phyloP scores from a whole-genome alignment of 2,329 filamentous ascomycete genomes.

The Pleoardoris graminearum region DNA sequence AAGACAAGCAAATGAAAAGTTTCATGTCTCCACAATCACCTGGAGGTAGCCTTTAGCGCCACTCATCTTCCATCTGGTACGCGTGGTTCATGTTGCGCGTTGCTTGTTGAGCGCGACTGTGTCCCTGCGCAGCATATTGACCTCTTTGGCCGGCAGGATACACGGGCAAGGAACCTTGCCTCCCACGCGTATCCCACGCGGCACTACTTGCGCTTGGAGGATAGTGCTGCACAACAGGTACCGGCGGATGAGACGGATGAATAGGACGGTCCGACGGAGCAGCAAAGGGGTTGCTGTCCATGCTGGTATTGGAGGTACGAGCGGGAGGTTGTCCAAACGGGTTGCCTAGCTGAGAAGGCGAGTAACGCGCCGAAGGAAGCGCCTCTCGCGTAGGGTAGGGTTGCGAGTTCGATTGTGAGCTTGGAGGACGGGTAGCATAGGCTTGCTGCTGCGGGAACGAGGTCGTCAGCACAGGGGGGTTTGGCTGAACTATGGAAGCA shows the following conservation, averaged over 20 bases:
- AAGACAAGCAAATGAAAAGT: not conserved
- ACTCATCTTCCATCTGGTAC: slow-evolving; percentile 4
- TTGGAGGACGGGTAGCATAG: slow-evolving; percentile 21
- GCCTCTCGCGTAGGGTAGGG: slow-evolving; percentile 21
- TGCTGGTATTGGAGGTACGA: slow-evolving; percentile 12
- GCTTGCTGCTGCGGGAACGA: slow-evolving; percentile 14
- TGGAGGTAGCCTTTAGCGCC: not conserved
- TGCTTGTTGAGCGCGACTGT: slow-evolving; percentile 22
- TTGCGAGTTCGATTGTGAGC: slow-evolving; percentile 20
- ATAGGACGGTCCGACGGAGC: slow-evolving; percentile 15
- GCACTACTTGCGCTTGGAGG: slow-evolving; percentile 12
- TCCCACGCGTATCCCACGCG: slow-evolving; percentile 31
- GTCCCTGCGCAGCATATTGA: slow-evolving; percentile 12
- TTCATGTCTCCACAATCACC: not conserved
- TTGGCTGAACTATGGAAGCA: slow-evolving; percentile 28
- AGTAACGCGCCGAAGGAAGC: slow-evolving; percentile 26
- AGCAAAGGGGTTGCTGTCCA: slow-evolving; percentile 25
- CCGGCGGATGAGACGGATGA: slow-evolving; percentile 13
- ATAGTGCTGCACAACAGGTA: slow-evolving; percentile 20
- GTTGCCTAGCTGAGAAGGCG: slow-evolving; percentile 23
- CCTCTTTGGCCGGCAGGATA: slow-evolving; percentile 9
- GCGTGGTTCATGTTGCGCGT: slow-evolving; percentile 16
- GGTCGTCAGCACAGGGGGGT: slow-evolving; percentile 20
- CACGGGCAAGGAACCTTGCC: slow-evolving; percentile 24
- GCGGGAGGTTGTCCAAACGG: slow-evolving; percentile 20